phyloP scores from a whole-genome alignment of 805 yeast genomes.

The Kodamaea jinghongensis region DNA sequence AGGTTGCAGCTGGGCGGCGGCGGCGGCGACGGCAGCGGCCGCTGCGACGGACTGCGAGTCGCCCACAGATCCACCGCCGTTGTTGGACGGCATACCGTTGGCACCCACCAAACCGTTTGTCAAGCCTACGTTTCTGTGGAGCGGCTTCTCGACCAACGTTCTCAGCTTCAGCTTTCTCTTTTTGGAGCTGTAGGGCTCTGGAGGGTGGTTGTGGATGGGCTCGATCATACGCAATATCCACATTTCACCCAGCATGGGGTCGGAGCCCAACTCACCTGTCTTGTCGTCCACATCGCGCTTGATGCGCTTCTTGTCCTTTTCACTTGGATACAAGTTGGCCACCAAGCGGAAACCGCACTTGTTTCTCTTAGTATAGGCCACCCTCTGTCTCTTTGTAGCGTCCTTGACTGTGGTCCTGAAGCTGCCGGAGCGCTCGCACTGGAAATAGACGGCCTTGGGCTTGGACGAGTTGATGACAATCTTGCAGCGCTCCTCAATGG shows the following conservation, averaged over 20 bases:
- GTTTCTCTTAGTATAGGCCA: constrained; percentile 46
- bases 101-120: constrained; percentile 3
- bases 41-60: constrained; percentile 12
- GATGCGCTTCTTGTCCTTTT: constrained; percentile 39
- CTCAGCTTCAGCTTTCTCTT: constrained; percentile 39
- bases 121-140: constrained; percentile 21
- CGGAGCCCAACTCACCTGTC: constrained; percentile 17
- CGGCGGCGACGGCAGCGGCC: constrained; percentile 27
- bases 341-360: constrained; percentile 47
- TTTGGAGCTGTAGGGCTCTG: constrained; percentile 36
- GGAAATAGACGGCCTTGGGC: constrained; percentile 48
- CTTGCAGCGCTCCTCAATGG: constrained; percentile 36
- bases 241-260: constrained; percentile 30
- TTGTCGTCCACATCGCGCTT: constrained; percentile 29
- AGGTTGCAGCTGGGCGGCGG: constrained; percentile 24
- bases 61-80: not conserved
- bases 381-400: constrained; percentile 43
- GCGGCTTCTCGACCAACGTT: constrained; percentile 44
- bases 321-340: constrained; percentile 43
- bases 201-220: constrained; percentile 45
- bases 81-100: no score
- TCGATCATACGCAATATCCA: constrained; percentile 48
- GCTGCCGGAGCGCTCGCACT: constrained; percentile 44
- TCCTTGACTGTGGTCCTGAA: constrained; percentile 48
- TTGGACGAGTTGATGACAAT: constrained; percentile 47